Base-by-base conservation (phyloP, 768 basidiomycete genomes). In the Phylloporus sp. region DNA sequence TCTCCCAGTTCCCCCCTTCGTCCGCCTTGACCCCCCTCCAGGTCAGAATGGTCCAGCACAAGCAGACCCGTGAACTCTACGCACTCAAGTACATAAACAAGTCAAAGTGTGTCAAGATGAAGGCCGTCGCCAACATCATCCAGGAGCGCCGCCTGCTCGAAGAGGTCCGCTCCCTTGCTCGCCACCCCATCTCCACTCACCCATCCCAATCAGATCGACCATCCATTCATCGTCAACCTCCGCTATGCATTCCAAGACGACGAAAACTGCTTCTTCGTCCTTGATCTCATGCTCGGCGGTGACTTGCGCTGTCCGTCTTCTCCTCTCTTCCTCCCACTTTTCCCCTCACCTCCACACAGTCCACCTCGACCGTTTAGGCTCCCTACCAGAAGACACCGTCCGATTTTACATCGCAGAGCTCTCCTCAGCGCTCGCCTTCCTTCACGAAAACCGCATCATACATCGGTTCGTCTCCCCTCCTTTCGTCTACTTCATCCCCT, bases 31-130 rank as follows among this genome's bases (percentile, higher is more conserved):
- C 15, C 33, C 38, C n/a, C 18, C 46, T 39, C 33, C 54, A 98
- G 95, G 95, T 99, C 71, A 87, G 96, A 35, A 95, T 99, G 50
- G 96, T 99, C 7, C 95, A 99, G 69, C 96, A 98, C 73, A 99
- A 97, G 64, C 90, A 97, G 67, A 89, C 92, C n/a, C 86, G 90
- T 52, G 87, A 92, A 15, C 77, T 99, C 36, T 97, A 93, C 60
- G 96, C 96, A 6, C 82, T 99, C 67, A 99, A 99, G 69, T 99
- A 99, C 71, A 99, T 99, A 70, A 98, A 98, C 75, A 99, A 99
- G 69, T 66, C 87, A 33, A 94, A 95, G 75, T 96, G 88, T 57
- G 92, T 96, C 52, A 94, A 94, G 75, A 96, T 96, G 92, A 94
- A 93, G 61, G 94, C 94, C 2, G 93, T 98, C 29, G 84, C 90